Evolutionary conservation across 768 basidiomycete species (phyloP).

Genomic region (Pulveroboletus frians): DNA sequence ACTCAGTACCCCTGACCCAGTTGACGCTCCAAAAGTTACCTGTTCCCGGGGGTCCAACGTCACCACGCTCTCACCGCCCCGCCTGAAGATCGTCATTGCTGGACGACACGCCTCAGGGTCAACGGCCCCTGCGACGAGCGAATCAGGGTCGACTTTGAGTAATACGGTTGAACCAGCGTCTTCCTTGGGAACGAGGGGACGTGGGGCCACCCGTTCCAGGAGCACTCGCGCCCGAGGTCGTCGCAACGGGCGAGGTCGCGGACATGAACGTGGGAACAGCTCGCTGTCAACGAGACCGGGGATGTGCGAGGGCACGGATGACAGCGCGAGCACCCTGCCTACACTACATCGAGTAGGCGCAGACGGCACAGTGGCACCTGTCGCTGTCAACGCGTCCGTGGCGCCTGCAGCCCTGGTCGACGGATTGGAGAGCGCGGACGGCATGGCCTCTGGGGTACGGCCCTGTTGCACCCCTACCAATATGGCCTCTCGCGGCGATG

Average conservation of each 20-base stretch:
- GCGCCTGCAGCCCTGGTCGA: neutral
- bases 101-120: neutral
- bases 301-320: neutral
- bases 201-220: neutral
- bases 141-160: neutral
- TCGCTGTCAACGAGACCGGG: neutral
- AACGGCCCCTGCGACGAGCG: neutral
- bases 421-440: neutral
- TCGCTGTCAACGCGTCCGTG: neutral
- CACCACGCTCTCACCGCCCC: neutral
- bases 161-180: neutral
- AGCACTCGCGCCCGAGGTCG: neutral
- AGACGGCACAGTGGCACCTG: neutral
- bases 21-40: neutral
- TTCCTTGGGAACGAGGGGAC: no score
- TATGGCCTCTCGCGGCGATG: neutral
- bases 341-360: no score
- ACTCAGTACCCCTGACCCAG: neutral
- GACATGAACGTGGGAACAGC: neutral
- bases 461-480: neutral
- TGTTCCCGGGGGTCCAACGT: neutral
- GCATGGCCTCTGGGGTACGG: neutral
- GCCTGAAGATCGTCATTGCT: conserved; percentile 6
- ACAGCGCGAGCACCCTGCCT: no score
- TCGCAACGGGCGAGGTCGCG: neutral